Evolutionary conservation across 2,329 filamentous ascomycete genomes (phyloP), one percentile per base, ranked within the genome.

Genomic region (Mycosphaerelloides madeirae): DNA sequence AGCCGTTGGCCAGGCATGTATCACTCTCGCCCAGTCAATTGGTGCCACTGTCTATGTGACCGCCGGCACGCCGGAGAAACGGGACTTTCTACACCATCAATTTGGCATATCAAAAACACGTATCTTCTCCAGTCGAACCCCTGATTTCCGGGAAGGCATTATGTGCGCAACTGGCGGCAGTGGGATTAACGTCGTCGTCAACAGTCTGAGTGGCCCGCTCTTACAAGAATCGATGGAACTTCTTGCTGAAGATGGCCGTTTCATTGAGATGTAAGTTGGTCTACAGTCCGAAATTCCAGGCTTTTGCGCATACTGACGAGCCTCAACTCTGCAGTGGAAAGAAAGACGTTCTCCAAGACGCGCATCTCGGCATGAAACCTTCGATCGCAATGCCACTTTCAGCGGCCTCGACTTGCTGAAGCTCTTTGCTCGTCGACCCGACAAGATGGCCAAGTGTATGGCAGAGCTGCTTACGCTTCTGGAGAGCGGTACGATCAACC

Each of bases 131-230:
- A 58, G 51, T 31, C 50, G 60, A 14, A 51, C 60, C 29, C 36
- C 37, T 0, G 48, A 49, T 3, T 67, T 67, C 42, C 49, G 38
- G 7, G 6, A 33, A 33, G 31, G 31, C 16, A 42, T 68, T 3
- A 38, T 44, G 46, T 55, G 13, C n/a, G 45, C 31, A 46, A 68
- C 65, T 0, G 40, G 52, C 9, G 56, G 52, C n/a, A 35, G 36
- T 5, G 66, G 67, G 12, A 57, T 67, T 9, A 62, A 69, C 46
- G 60, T 68, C 4, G 49, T 66, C 4, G 46, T 68, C 41, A 67
- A 63, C 48, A 56, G 49, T 2, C 43, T 59, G 12, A 35, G 52
- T 2, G 64, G 65, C 1, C 48, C 59, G 14, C 29, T 53, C 2
- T 52, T 66, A 4, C 42, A 52, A n/a, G 36, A 50, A 18, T 52